Conservation (phyloP, 306 rosid species). For the Vachellia pachyceras region DNA sequence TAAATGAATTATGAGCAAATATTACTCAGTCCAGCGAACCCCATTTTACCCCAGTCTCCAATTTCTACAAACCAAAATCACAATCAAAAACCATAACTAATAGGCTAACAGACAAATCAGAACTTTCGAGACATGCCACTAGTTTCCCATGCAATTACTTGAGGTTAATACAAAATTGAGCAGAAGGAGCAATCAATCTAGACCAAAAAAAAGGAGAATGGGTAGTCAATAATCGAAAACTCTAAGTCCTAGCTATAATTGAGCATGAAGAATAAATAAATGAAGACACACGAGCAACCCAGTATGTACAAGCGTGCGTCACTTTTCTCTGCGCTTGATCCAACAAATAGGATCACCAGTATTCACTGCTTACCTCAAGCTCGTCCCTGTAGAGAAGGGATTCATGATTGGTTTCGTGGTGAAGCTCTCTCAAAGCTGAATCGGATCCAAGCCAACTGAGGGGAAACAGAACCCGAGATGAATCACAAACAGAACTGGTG, state of each 20-base stretch:
- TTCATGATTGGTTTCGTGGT: conserved; percentile 61
- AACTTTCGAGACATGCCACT: conserved; percentile 10
- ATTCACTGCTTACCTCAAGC: conserved; percentile 58
- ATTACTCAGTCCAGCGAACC: conserved; percentile 35
- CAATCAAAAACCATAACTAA: conserved; percentile 29
- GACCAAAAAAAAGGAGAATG: too few relatives aligned
- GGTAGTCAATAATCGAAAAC: conserved; percentile 26
- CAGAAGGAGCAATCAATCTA: neutral
- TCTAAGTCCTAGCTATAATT: neutral
- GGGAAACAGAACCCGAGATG: conserved; percentile 30
- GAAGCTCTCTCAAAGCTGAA: conserved; percentile 54
- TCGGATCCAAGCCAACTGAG: conserved; percentile 43
- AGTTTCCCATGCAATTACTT: neutral
- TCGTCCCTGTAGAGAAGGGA: conserved; percentile 82
- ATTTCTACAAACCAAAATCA: conserved; percentile 9
- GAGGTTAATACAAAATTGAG: neutral
- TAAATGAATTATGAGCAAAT: conserved; percentile 24
- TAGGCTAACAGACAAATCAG: neutral
- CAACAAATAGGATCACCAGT: conserved; percentile 14
- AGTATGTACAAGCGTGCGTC: conserved; percentile 20
- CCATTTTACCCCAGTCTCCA: neutral
- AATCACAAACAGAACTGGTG: conserved; percentile 23
- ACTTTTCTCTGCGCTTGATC: conserved; percentile 43
- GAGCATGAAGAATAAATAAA: conserved; percentile 1
- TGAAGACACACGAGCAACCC: neutral